Base-by-base conservation (phyloP, 73 alveolate species). In the Blepharisma japonicum region DNA sequence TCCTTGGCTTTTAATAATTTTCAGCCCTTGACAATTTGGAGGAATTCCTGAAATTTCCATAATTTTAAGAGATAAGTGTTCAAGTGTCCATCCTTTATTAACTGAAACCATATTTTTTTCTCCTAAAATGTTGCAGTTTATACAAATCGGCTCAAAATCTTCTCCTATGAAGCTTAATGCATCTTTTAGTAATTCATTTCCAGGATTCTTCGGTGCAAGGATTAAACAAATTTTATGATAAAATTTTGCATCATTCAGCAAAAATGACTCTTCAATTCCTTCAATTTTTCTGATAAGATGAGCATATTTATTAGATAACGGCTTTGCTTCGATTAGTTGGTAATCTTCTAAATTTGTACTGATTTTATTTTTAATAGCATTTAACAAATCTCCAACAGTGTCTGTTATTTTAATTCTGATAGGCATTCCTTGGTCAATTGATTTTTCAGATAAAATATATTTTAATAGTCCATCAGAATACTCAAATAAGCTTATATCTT, bases 301-400 rank as follows among this genome's bases (percentile, higher is more conserved):
- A 25, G 46, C 74, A 61, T 39, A 61, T 61, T 61, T 61, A 25
- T 25, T 61, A 14, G 74, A 61, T 3, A 61, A 4, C 2, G 74
- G 74, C 46, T 61, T n/a, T 8, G 74, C 38, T 61, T 14, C 23
- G 5, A 20, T 14, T 8, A 61, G n/a, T 61, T 61, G 74, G 5
- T 61, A 39, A 61, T 61, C 74, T 2, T 14, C 49, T 14, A 61
- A 20, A 25, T 61, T 39, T 8, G 7, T 38, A 61, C 14, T 61
- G 14, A 61, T 8, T 14, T n/a, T 61, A 20, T 14, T 25, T 14
- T n/a, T 61, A 32, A 42, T 21, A 32, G 45, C 48, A 50, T 81
- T 80, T 27, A 56, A 23, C 46, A 81, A 39, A n/a, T 49, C 80
- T 71, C 46, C 84, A 76, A 71, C 87, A n/a, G 55, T 47, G 48